phyloP scores from a whole-genome alignment of 2,329 filamentous ascomycete genomes.

The Colletotrichum sidae region DNA sequence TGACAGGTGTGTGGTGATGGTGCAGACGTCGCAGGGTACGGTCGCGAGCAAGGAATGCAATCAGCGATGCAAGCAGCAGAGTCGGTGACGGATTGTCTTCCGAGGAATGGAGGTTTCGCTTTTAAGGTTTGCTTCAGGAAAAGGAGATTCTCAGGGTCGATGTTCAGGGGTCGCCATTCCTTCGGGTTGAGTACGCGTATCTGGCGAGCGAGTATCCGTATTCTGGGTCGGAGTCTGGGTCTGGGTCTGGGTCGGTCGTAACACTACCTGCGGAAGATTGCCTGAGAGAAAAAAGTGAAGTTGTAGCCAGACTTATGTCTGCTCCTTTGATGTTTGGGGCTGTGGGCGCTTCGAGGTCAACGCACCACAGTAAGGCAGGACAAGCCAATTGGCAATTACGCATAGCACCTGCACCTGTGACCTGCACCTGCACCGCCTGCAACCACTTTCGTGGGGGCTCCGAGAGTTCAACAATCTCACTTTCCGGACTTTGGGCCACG shows the following conservation, averaged over 20 bases:
- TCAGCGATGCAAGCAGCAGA: constrained; percentile 14
- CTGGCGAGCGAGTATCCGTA: constrained; percentile 15
- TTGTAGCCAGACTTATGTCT: too few relatives aligned
- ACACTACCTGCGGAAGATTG: too few relatives aligned
- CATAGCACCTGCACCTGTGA: background rate
- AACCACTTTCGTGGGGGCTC: background rate
- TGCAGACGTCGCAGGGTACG: background rate
- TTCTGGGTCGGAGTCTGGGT: background rate
- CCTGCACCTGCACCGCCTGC: constrained; percentile 2
- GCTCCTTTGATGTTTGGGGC: constrained; percentile 1
- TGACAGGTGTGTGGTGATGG: too few relatives aligned
- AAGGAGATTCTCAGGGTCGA: constrained; percentile 32
- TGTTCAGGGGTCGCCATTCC: constrained; percentile 35
- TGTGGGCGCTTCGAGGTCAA: constrained; percentile 13
- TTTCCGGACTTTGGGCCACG: background rate
- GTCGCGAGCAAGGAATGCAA: background rate
- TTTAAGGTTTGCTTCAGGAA: constrained; percentile 8
- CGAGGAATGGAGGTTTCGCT: constrained; percentile 6
- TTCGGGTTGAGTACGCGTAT: constrained; percentile 30
- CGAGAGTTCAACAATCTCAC: constrained; percentile 13
- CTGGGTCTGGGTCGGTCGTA: too few relatives aligned
- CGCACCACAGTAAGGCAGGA: constrained; percentile 1
- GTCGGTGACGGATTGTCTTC: background rate
- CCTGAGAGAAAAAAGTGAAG: too few relatives aligned
- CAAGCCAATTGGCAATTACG: background rate